Base-by-base conservation (phyloP, 495 filamentous ascomycete genomes). In the Hyaloscypha finlandica region DNA sequence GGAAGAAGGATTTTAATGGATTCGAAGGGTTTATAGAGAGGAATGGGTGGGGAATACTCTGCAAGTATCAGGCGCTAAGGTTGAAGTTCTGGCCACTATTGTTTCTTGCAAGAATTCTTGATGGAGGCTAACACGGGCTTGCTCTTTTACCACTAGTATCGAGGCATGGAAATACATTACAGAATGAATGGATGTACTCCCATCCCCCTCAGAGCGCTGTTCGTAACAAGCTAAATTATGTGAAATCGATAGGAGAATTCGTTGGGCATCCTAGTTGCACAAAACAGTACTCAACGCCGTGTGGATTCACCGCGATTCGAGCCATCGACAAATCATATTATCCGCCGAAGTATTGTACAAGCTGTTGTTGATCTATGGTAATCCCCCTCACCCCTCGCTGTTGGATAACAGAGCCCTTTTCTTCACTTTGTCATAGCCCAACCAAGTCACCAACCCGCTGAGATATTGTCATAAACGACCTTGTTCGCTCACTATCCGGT, bases 381-480 rank as follows among this genome's bases (percentile, higher is more conserved):
- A 8, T 12, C 35, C 35, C 35, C 35, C 6, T 12, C 35, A 6
- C 35, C 35, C 6, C 35, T 37, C 35, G 35, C 35, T 37, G 25
- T 25, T 12, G 12, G 35, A 37, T 37, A 6, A 0, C 35, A 3
- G 12, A 22, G 9, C 9, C 20, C 45, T 62, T 54, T 54, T 54
- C 19, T n/a, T n/a, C 51, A 29, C 11, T 12, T 48, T 48, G 9
- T 48, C 42, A 66, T 48, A 71, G 31, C 19, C 63, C 70, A 59
- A 71, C 57, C 51, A 65, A 65, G 9, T 59, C 25, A 30, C 78
- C 86, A 30, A 95, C 82, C 72, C 80, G 81, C 65, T 83, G 81
- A 51, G 91, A 90, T 73, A 96, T 86, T 42, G 77, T 76, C 69
- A 89, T 79, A 77, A 96, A 99, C 5, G 88, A 89, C 63, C 81